A percentile compares a stretch with the other conserved stretches of the same genome.
Conservation (phyloP, 306 rosid genomes). For the Hippophae rhamnoides region DNA sequence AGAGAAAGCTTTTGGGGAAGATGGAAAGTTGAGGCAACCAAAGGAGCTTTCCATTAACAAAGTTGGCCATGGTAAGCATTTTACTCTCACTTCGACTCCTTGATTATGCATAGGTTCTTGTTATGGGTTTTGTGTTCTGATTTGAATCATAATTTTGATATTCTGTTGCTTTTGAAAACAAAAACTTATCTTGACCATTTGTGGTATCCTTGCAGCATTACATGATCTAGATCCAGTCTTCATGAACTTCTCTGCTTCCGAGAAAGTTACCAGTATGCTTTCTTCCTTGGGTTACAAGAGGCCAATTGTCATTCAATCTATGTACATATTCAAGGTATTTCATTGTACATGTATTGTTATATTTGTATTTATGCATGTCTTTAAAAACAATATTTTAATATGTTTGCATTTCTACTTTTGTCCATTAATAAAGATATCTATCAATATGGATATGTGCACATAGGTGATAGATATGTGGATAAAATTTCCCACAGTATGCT, state of each 20-base stretch:
- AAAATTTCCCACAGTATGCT: too few species aligned
- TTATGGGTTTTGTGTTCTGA: background rate
- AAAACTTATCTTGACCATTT: background rate
- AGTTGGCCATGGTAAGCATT: slow-evolving; percentile 77
- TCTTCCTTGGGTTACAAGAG: slow-evolving; percentile 69
- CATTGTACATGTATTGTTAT: background rate
- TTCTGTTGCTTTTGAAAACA: background rate
- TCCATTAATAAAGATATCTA: too few species aligned
- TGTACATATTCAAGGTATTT: slow-evolving; percentile 90
- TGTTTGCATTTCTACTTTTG: slow-evolving; percentile 1
- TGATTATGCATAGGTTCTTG: background rate
- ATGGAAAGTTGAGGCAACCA: slow-evolving; percentile 74
- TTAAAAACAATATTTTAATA: too few species aligned
- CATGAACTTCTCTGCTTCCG: slow-evolving; percentile 57
- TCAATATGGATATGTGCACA: background rate
- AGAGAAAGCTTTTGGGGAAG: slow-evolving; percentile 89
- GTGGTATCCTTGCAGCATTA: slow-evolving; percentile 48
- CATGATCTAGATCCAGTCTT: slow-evolving; percentile 79
- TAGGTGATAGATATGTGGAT: background rate
- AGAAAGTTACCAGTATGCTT: slow-evolving; percentile 53
- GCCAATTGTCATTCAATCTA: slow-evolving; percentile 74
- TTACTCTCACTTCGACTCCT: background rate
- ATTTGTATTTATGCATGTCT: background rate
- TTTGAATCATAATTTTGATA: background rate
- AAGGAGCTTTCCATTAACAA: slow-evolving; percentile 80